phyloP scores from a whole-genome alignment of 1,284 basidiomycete genomes.

The Malassezia dermatis region DNA sequence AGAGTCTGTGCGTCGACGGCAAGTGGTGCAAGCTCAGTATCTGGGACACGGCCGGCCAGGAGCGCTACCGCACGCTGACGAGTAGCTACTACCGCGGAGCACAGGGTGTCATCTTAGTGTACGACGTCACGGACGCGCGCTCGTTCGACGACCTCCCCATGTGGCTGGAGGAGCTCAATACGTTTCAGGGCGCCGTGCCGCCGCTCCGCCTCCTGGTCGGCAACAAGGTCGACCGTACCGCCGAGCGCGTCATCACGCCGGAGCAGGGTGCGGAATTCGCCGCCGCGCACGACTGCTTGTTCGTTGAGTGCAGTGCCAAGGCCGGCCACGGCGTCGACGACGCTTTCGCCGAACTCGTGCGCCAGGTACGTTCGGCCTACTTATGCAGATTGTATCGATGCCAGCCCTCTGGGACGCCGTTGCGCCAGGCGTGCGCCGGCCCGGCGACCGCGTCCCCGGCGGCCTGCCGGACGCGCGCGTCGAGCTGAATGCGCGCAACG shows the following conservation, averaged over 20 bases:
- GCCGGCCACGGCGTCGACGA: slow-evolving; percentile 36
- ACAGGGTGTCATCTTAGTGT: slow-evolving; percentile 87
- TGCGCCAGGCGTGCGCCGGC: slow-evolving; percentile 30
- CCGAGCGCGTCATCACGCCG: slow-evolving; percentile 71
- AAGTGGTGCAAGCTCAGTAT: slow-evolving; percentile 54
- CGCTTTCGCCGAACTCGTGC: slow-evolving; percentile 45
- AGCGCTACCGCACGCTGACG: slow-evolving; percentile 66
- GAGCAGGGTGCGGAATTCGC: slow-evolving; percentile 75
- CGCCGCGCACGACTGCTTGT: slow-evolving; percentile 65
- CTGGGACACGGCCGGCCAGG: slow-evolving; percentile 51
- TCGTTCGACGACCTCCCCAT: slow-evolving; percentile 82
- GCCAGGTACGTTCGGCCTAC: slow-evolving; percentile 17
- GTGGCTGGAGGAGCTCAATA: slow-evolving; percentile 91
- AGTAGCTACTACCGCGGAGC: slow-evolving; percentile 85
- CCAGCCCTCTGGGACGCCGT: slow-evolving; percentile 38
- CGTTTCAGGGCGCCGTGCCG: slow-evolving; percentile 60
- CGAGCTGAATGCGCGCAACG: slow-evolving; percentile 22
- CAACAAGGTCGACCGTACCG: slow-evolving; percentile 89
- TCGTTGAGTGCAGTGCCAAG: slow-evolving; percentile 60
- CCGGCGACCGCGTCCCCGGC: slow-evolving; percentile 45
- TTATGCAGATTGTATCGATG: slow-evolving; percentile 29
- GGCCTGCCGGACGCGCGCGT: slow-evolving; percentile 37
- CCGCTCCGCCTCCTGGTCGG: slow-evolving; percentile 89
- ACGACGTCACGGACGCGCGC: slow-evolving; percentile 80
- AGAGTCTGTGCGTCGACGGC: slow-evolving; percentile 51